A percentile compares a stretch with the other conserved stretches of the same genome.
Conservation (phyloP, 805 yeast genomes). For the Barnettozyma vustinii region DNA sequence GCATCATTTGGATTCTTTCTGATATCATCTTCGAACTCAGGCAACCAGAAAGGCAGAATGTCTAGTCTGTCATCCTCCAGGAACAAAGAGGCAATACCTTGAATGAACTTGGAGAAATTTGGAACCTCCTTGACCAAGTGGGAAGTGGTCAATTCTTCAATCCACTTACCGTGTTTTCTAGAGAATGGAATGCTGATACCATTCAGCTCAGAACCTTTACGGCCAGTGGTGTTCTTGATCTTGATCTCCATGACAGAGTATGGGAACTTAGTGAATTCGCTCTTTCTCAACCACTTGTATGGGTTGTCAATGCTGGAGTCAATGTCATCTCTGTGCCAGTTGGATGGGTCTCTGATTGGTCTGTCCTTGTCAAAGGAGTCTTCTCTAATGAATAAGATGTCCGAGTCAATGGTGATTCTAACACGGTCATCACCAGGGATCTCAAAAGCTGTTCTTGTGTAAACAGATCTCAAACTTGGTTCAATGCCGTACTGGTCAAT, state of each 20-base stretch:
- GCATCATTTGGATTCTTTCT: constrained; percentile 77
- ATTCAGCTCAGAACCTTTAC: constrained; percentile 27
- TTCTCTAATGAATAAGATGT: constrained; percentile 82
- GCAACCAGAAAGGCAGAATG: constrained; percentile 90
- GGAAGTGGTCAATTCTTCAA: constrained; percentile 75
- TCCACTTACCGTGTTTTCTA: constrained; percentile 64
- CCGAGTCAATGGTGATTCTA: constrained; percentile 85
- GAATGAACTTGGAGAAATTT: constrained; percentile 86
- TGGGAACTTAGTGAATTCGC: constrained; percentile 82
- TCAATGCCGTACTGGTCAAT: constrained; percentile 63
- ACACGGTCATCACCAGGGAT: constrained; percentile 96
- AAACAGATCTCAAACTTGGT: constrained; percentile 82
- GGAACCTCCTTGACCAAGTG: constrained; percentile 92
- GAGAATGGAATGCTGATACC: constrained; percentile 35
- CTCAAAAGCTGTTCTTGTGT: constrained; percentile 93
- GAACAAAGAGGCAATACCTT: constrained; percentile 84
- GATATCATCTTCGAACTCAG: constrained; percentile 78
- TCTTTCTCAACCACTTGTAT: constrained; percentile 69
- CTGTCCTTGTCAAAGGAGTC: constrained; percentile 78
- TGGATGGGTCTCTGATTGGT: constrained; percentile 83
- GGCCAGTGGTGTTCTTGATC: constrained; percentile 42
- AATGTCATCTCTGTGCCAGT: constrained; percentile 91
- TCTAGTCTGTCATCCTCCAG: constrained; percentile 89
- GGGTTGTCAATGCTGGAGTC: constrained; percentile 74
- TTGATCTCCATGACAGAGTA: constrained; percentile 86